Evolutionary conservation across 2,329 filamentous ascomycete species (phyloP), one percentile per base, ranked within the genome.

Genomic region (Trichoderma breve): DNA sequence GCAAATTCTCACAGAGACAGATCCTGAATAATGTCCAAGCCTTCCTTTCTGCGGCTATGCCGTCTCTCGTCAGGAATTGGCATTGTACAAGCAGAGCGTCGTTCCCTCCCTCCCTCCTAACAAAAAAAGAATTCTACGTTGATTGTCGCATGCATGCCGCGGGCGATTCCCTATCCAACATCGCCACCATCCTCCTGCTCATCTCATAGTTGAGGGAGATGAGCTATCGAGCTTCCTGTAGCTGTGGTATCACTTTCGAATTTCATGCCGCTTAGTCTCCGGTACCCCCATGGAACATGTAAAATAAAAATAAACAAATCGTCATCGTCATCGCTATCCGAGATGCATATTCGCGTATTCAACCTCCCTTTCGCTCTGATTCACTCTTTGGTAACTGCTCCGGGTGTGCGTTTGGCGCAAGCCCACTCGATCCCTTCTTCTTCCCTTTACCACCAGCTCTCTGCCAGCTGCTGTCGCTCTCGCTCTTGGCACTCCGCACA

Each of bases 301-400:
- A 18, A 24, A 21, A 34, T 51, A 18, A 28, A 43, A 39, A 39
- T 15, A 57, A 58, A 28, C 30, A 67, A 58, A 55, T 58, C 58
- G 60, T 71, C 57, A 47, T 70, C 60, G 57, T 36, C 47, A 15
- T 34, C 21, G 47, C 36, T 39, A 47, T 26, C 15, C n/a, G 58
- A 30, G 30, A 60, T 53, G 58, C 36, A 34, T 30, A 28, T 18
- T 34, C 57, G 36, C n/a, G 24, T 28, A 43, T 36, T 86, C 83
- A 91, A 63, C 89, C 89, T 2, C 89, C 89, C 76, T 91, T 91
- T 72, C 89, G 86, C 73, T 91, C 89, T 2, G 85, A 86, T 14
- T 87, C 86, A 68, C 89, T 85, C 79, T 85, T 88, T 3, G 89
- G 89, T 24, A 82, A 82, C 77, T 85, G 84, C 78, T 91, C 89